Evolutionary conservation across 2,329 filamentous ascomycete genomes (phyloP).

Genomic region (Macrophomina pseudophaseolina): DNA sequence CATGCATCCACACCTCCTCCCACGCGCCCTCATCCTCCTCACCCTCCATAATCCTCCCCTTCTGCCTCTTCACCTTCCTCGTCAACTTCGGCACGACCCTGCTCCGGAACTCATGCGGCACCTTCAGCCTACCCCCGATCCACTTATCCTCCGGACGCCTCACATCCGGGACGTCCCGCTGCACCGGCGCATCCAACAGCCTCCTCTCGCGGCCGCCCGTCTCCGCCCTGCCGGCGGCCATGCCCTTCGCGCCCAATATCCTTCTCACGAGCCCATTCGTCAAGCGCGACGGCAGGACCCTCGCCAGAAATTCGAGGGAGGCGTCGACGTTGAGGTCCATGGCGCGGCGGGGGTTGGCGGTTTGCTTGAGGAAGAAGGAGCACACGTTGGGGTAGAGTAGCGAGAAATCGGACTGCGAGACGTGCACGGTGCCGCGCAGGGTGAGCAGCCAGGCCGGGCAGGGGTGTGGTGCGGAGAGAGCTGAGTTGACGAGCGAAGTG

Average conservation of each 20-base stretch:
- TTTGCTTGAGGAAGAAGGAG: constrained; percentile 65
- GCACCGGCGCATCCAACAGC: constrained; percentile 52
- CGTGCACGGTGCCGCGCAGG: constrained; percentile 65
- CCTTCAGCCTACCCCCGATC: constrained; percentile 62
- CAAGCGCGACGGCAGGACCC: constrained; percentile 54
- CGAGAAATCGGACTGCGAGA: constrained; percentile 70
- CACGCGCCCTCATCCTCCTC: constrained; percentile 48
- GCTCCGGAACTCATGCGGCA: constrained; percentile 62
- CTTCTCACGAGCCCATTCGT: constrained; percentile 42
- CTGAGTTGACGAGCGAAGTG: constrained; percentile 62
- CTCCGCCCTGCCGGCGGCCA: not conserved
- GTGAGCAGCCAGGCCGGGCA: constrained; percentile 54
- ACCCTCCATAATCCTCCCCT: constrained; percentile 35
- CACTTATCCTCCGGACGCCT: constrained; percentile 64
- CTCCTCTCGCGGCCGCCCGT: constrained; percentile 57
- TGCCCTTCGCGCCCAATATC: not conserved
- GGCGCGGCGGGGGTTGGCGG: constrained; percentile 66
- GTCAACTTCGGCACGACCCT: constrained; percentile 54
- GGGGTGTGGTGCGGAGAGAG: constrained; percentile 38
- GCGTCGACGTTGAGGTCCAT: constrained; percentile 68
- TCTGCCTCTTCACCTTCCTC: constrained; percentile 44
- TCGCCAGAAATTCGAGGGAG: constrained; percentile 65
- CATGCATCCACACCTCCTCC: constrained; percentile 62
- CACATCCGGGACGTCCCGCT: constrained; percentile 56
- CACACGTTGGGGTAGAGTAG: constrained; percentile 66